Percentiles rank a stretch among this genome's conserved stretches.
These are phyloP conservation scores for Sordaria brevicollis DNA, from an alignment of 495 filamentous ascomycete genomes.

Conservation along the genomic window DNA sequence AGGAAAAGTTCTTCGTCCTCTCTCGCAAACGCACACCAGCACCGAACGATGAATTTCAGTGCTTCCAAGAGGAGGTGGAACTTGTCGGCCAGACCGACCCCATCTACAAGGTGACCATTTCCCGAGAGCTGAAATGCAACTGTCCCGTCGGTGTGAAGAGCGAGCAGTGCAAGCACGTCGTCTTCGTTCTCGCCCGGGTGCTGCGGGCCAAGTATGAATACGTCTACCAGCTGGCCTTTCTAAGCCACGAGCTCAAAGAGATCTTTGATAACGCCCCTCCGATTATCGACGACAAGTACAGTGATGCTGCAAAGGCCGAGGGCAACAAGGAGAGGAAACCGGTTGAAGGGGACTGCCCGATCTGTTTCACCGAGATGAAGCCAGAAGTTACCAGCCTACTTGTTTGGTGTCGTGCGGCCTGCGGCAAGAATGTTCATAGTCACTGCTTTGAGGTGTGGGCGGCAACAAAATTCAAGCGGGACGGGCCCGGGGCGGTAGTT, in stretches of 20 bases:
- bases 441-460: conserved; percentile 66
- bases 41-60: conserved; percentile 8
- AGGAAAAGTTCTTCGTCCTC: conserved; percentile 35
- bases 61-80: conserved; percentile 40
- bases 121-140: conserved; percentile 50
- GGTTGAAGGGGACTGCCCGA: conserved; percentile 65
- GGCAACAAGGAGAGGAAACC: conserved; percentile 32
- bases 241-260: conserved; percentile 52
- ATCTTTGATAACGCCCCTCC: conserved; percentile 49
- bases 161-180: conserved; percentile 60
- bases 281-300: background rate
- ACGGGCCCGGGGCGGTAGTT: conserved; percentile 26
- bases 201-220: conserved; percentile 53
- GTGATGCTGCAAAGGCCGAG: background rate
- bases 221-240: conserved; percentile 65
- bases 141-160: conserved; percentile 54
- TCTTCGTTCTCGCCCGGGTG: conserved; percentile 50
- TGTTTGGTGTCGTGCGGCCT: conserved; percentile 62
- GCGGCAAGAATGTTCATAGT: conserved; percentile 72
- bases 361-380: conserved; percentile 65
- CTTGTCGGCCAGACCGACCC: conserved; percentile 69
- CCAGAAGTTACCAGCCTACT: conserved; percentile 27
- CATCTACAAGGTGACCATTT: conserved; percentile 49
- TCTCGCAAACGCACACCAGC: conserved; percentile 21
- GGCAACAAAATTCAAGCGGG: conserved; percentile 34